A percentile compares a stretch with the other conserved stretches of the same genome.
These are phyloP conservation scores for Madurella fahalii DNA, from an alignment of 2,329 filamentous ascomycete species.

Conservation along the genomic window DNA sequence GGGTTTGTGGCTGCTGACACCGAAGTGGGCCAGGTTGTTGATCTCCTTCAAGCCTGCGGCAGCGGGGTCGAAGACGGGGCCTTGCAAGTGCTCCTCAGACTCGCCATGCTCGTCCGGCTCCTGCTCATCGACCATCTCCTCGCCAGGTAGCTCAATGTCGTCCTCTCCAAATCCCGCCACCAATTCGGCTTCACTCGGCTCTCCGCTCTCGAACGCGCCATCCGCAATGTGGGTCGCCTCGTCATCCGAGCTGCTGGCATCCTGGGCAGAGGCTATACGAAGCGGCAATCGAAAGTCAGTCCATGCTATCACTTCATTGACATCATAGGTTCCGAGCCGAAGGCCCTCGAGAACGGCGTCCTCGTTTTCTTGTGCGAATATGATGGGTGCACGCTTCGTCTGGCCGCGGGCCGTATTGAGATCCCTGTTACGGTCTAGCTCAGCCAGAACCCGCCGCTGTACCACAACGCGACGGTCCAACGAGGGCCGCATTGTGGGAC, in stretches of 20 bases:
- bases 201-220: background rate
- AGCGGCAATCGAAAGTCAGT: conserved; percentile 16
- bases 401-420: conserved; percentile 14
- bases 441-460: conserved; percentile 14
- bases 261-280: conserved; percentile 13
- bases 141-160: conserved; percentile 20
- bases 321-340: conserved; percentile 18
- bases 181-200: conserved; percentile 12
- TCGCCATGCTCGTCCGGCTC: conserved; percentile 22
- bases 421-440: conserved; percentile 17
- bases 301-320: conserved; percentile 18
- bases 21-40: conserved; percentile 77
- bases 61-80: conserved; percentile 46
- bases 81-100: conserved; percentile 19
- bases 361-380: conserved; percentile 24
- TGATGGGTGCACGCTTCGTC: conserved; percentile 20
- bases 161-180: conserved; percentile 7
- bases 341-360: conserved; percentile 17
- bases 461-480: background rate
- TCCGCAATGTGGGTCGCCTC: conserved; percentile 3
- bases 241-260: conserved; percentile 16
- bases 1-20: conserved; percentile 75
- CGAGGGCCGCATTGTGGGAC: conserved; percentile 2
- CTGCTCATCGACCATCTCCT: conserved; percentile 16
- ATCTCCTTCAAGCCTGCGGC: conserved; percentile 71